Base-by-base conservation (phyloP, 2,329 filamentous ascomycete species). In the Botrytis porri region DNA sequence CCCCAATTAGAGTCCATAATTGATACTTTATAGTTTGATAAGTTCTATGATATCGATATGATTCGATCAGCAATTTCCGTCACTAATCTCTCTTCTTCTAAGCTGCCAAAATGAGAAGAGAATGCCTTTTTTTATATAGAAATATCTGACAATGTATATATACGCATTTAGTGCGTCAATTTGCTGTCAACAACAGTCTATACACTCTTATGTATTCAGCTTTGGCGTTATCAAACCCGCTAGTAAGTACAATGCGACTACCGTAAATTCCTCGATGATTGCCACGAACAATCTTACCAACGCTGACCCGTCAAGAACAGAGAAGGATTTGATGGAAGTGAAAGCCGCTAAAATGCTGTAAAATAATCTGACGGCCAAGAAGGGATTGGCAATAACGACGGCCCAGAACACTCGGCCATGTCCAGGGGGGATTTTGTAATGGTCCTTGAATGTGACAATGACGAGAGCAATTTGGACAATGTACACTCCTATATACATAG, bases 291-390 rank as follows among this genome's bases (percentile, higher is more conserved):
- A 62, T 60, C 78, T 75, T 10, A 80, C 76, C 14, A 79, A 77
- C 10, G 77, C 73, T 63, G 78, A 80, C 4, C 77, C 78, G 1
- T 71, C 69, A 7, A 74, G 51, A 12, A 79, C 65, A 4, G 75
- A 78, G 73, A 81, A 82, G 0, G 75, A 73, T 4, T 62, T 43
- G 29, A 67, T 74, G n/a, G 74, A 57, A 10, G 66, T 43, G 66
- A 82, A 82, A 29, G 77, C 71, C 7, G 77, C 75, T 4, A 82
- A 64, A 10, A 81, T 61, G 61, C 78, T 78, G 74, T 79, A 82
- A n/a, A 81, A 64, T 1, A 82, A 69, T 25, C 80, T 77, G 25
- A 81, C 75, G 41, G 78, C 77, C 4, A 82, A 69, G 29, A 82
- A 75, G 0, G 81, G 80, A 4, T 81, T 70, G 3, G 79, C 79